Conservation (phyloP, 1,284 basidiomycete species). For the Ganoderma multipileum region DNA sequence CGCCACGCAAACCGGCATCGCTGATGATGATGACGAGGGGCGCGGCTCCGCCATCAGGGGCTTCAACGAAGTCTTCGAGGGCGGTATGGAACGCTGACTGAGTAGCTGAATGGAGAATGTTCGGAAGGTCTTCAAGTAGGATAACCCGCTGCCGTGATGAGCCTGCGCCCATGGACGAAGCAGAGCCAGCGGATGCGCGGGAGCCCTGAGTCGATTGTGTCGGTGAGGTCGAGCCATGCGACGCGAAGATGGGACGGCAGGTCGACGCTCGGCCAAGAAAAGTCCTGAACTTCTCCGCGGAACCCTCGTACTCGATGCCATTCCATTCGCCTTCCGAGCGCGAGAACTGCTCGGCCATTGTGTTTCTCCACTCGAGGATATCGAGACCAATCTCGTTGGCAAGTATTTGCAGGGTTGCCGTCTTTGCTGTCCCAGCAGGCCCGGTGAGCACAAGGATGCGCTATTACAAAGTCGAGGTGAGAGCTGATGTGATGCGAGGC, state of each 20-base stretch:
- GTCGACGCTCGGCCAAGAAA: slow-evolving; percentile 80
- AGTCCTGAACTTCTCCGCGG: slow-evolving; percentile 76
- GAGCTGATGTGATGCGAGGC: slow-evolving; percentile 8
- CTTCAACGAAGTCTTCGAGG: slow-evolving; percentile 61
- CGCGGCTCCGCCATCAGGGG: slow-evolving; percentile 45
- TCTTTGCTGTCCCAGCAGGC: slow-evolving; percentile 92
- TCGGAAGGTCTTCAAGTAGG: slow-evolving; percentile 93
- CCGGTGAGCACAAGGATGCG: slow-evolving; percentile 88
- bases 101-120: slow-evolving; percentile 80
- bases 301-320: slow-evolving; percentile 55
- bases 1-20: slow-evolving; percentile 80
- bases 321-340: slow-evolving; percentile 31
- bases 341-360: slow-evolving; percentile 50
- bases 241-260: slow-evolving; percentile 62
- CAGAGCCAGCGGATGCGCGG: slow-evolving; percentile 25
- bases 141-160: slow-evolving; percentile 61
- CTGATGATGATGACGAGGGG: slow-evolving; percentile 89
- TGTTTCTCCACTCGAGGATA: slow-evolving; percentile 87
- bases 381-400: slow-evolving; percentile 81
- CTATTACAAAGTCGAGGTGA: slow-evolving; percentile 46
- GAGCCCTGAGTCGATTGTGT: slow-evolving; percentile 17
- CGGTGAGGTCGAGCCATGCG: slow-evolving; percentile 22
- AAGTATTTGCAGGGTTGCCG: slow-evolving; percentile 82
- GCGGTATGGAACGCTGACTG: slow-evolving; percentile 80
- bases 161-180: slow-evolving; percentile 13